Evolutionary conservation across 257 asterid species (phyloP).

Genomic region (Perilla frutescens): DNA sequence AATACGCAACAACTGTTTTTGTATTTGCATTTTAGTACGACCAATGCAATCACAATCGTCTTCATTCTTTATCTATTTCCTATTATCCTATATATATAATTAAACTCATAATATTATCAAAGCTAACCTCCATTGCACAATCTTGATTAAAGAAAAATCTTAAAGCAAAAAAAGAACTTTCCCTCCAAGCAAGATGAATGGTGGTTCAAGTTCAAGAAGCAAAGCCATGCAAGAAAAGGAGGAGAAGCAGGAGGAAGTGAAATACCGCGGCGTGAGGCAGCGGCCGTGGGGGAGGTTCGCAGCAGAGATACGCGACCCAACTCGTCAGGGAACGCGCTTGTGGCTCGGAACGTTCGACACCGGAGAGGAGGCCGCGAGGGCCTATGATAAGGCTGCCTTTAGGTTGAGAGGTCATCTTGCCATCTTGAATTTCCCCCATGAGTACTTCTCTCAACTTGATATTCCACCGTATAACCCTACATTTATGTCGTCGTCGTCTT

Average conservation of each 20-base stretch:
- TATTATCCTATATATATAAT: too few species aligned
- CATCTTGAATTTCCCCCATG: constrained; percentile 57
- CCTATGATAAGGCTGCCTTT: constrained; percentile 57
- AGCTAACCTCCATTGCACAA: too few species aligned
- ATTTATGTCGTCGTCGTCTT: constrained; percentile 33
- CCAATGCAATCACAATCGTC: too few species aligned
- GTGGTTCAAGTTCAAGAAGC: constrained; percentile 50
- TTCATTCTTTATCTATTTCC: too few species aligned
- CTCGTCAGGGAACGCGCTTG: constrained; percentile 51
- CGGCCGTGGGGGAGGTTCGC: constrained; percentile 77
- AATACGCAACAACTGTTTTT: too few species aligned
- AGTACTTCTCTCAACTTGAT: constrained; percentile 57
- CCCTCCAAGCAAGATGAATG: constrained; percentile 42
- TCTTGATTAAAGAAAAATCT: too few species aligned
- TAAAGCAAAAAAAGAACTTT: too few species aligned
- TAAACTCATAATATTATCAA: too few species aligned
- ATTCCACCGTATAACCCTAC: constrained; percentile 53
- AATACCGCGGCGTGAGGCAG: constrained; percentile 61
- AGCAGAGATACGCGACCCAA: constrained; percentile 77
- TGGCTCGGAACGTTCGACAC: constrained; percentile 79
- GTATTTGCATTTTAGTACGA: too few species aligned
- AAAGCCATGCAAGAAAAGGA: constrained; percentile 59
- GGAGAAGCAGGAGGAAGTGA: constrained; percentile 46
- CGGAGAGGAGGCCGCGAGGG: constrained; percentile 71
- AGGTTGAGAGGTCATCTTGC: constrained; percentile 66